Percentiles rank a stretch among this genome's conserved stretches.
phyloP scores from a whole-genome alignment of 805 yeast species.

The Ogataea polymorpha region DNA sequence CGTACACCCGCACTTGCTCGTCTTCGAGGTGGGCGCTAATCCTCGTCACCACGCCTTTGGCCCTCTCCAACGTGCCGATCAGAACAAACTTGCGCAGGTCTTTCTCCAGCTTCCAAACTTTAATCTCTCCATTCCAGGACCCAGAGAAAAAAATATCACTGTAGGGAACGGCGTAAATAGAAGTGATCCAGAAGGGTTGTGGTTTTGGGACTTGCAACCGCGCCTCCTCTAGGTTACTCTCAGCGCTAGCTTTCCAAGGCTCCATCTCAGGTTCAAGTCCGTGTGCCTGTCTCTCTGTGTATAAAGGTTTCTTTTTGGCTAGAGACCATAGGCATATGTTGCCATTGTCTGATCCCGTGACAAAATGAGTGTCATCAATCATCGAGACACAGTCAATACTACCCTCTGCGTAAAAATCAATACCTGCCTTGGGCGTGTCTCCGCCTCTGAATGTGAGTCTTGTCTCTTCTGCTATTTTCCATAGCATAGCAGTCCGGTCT shows the following conservation, averaged over 20 bases:
- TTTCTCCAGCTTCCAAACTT: constrained; percentile 73
- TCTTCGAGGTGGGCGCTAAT: constrained; percentile 55
- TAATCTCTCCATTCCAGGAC: constrained; percentile 77
- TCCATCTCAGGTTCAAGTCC: constrained; percentile 51
- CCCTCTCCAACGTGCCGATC: constrained; percentile 54
- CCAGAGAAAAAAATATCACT: constrained; percentile 84
- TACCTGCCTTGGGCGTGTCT: constrained; percentile 43
- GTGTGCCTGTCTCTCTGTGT: constrained; percentile 67
- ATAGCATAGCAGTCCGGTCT: constrained; percentile 90
- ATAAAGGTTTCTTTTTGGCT: constrained; percentile 84
- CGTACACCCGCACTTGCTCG: constrained; percentile 54
- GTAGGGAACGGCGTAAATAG: constrained; percentile 78
- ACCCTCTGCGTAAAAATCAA: constrained; percentile 66
- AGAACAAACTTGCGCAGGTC: constrained; percentile 58
- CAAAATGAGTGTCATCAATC: constrained; percentile 89
- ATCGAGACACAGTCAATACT: constrained; percentile 85
- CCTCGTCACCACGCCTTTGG: constrained; percentile 67
- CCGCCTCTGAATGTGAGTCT: constrained; percentile 93
- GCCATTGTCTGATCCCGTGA: constrained; percentile 96
- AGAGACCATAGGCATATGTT: constrained; percentile 85
- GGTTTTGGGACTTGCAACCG: constrained; percentile 58
- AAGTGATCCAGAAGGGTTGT: constrained; percentile 84
- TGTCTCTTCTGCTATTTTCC: constrained; percentile 96
- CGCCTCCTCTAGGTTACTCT: constrained; percentile 35
- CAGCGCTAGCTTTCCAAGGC: constrained; percentile 55